phyloP scores from a whole-genome alignment of 2,329 filamentous ascomycete species.

The Diaporthe citriasiana region DNA sequence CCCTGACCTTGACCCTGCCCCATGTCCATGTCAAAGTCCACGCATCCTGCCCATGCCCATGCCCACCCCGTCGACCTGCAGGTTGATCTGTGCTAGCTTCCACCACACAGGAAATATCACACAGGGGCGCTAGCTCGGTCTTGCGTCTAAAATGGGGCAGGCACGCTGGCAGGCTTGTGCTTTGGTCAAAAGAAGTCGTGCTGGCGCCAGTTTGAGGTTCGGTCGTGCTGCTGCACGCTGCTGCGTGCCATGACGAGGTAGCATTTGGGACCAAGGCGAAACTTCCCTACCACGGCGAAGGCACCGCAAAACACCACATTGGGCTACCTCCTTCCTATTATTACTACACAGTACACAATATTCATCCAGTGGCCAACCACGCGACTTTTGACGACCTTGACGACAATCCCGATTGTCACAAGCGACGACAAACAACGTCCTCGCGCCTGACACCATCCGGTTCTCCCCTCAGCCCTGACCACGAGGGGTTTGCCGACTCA shows the following conservation, averaged over 20 bases:
- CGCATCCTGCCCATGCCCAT: background rate
- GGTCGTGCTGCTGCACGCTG: background rate
- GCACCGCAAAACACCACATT: conserved; percentile 8
- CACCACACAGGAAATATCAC: conserved; percentile 13
- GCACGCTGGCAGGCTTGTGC: background rate
- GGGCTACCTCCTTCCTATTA: conserved; percentile 26
- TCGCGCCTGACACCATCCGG: background rate
- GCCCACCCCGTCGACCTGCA: conserved; percentile 18
- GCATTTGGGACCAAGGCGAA: conserved; percentile 23
- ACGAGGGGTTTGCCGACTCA: background rate
- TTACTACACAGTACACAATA: background rate
- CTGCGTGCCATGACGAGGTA: conserved; percentile 24
- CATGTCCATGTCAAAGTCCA: conserved; percentile 2
- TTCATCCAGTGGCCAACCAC: background rate
- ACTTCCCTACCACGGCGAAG: conserved; percentile 3
- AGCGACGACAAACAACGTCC: conserved; percentile 1
- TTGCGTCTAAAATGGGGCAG: conserved; percentile 1
- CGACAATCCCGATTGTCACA: background rate
- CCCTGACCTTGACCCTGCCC: background rate
- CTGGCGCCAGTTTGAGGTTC: conserved; percentile 29
- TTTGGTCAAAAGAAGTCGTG: conserved; percentile 21
- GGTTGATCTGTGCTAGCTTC: conserved; percentile 24
- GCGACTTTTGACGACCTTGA: background rate
- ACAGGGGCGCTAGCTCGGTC: conserved; percentile 10
- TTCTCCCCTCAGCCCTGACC: conserved; percentile 5